phyloP scores from a whole-genome alignment of 306 rosid species.

The Lathyrus aphaca region DNA sequence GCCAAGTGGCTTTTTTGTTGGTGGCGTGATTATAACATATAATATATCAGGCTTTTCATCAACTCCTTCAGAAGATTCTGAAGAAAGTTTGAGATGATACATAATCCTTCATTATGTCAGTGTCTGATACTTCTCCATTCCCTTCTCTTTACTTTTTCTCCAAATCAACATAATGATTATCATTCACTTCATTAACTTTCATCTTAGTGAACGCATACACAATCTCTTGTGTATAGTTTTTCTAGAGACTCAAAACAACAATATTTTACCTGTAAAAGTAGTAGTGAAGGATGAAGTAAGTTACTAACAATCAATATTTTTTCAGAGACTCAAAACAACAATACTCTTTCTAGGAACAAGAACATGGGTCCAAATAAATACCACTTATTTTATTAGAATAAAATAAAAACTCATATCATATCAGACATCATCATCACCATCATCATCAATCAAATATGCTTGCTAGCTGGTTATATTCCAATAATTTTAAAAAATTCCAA shows the following conservation, averaged over 20 bases:
- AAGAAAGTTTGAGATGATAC: constrained; percentile 66
- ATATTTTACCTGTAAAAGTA: constrained; percentile 38
- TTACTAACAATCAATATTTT: too few relatives aligned
- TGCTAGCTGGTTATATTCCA: constrained; percentile 43
- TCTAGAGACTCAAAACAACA: constrained; percentile 23
- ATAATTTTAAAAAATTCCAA: constrained; percentile 34
- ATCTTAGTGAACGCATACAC: constrained; percentile 34
- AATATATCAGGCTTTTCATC: constrained; percentile 56
- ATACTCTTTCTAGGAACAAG: not conserved
- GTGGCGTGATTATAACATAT: too few relatives aligned
- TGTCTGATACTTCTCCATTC: constrained; percentile 72
- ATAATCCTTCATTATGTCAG: constrained; percentile 70
- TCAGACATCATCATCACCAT: constrained; percentile 18
- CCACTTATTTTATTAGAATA: constrained; percentile 1
- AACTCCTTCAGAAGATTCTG: constrained; percentile 65
- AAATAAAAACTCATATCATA: constrained; percentile 20
- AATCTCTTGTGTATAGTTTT: constrained; percentile 23
- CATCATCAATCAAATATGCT: constrained; percentile 36
- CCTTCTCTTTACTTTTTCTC: constrained; percentile 64
- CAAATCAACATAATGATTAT: constrained; percentile 56
- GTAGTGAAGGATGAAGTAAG: not conserved
- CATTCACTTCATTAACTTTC: constrained; percentile 59
- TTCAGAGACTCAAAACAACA: too few relatives aligned
- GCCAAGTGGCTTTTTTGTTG: too few relatives aligned
- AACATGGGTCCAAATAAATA: not conserved